Evolutionary conservation across 164 flowering plant genomes (phyloP), one percentile per base, ranked within the genome.

Genomic region (Protea cynaroides): DNA sequence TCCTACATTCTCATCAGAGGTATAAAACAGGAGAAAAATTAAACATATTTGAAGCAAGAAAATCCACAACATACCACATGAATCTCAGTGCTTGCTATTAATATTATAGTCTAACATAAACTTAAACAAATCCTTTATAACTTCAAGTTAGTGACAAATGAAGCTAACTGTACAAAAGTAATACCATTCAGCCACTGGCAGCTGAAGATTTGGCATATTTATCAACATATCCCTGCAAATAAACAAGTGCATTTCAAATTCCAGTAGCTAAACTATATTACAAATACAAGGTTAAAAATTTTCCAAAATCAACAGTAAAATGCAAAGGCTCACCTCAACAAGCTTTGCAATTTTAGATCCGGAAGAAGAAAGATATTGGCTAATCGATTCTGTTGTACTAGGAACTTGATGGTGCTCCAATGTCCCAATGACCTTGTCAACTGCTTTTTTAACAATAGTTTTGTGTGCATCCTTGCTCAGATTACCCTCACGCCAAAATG

Each of bases 401-500:
- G 97, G 97, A 65, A 88, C 69, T 73, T 86, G 89, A 63, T 82
- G 75, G 8, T 81, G 58, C 55, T 74, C 83, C 19, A 92, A 57
- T 59, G 89, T 64, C 72, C 80, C 72, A 54, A 92, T 74, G 65
- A 95, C 86, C 83, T 89, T 92, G 23, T 89, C 94, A 64, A 84
- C 94, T 47, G 91, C 79, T 71, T 80, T 92, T 69, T 80, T 92
- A 11, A 95, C 97, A 37, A 95, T 78, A 59, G 68, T 63, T 59
- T 92, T 95, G 79, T 89, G 92, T 18, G 79, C 87, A 77, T 89
- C 97, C 76, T 86, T 92, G 71, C 86, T 84, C 68, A 95, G 56
- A 56, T 70, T 80, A 62, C 97, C 97, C 63, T 74, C 86, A 7
- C 76, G 92, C 99, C 99, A 95, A 57, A 75, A 67, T 62, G 97